Base-by-base conservation (phyloP, 208 protist genomes). In the Leishmania major region DNA sequence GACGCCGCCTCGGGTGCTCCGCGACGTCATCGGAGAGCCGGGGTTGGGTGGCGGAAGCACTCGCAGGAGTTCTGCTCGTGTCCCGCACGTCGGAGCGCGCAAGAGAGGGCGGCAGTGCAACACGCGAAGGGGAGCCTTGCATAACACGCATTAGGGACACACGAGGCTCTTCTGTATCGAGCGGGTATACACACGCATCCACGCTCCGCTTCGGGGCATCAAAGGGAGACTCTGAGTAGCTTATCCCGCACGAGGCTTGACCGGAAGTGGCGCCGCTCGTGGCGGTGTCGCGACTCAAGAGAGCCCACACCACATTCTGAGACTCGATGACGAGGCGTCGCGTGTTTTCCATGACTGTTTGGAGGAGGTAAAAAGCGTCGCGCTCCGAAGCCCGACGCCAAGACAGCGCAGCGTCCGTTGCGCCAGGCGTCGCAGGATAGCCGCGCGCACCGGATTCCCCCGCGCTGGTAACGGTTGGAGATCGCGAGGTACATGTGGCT, bases 281-380 rank as follows among this genome's bases (percentile, higher is more conserved):
- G 70, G 10, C 19, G 10, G 37, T 66, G 17, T 19, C 13, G 4
- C 15, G 62, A 43, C 53, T 49, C 43, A 81, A 25, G 37, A 70
- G 1, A 35, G 22, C n/a, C 40, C 49, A 60, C 10, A 85, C 51
- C 62, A 62, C 77, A 17, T 59, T 53, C 60, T 74, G 60, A 22
- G 51, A 82, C 6, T 62, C 31, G 6, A 37, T 55, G 17, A 75
- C 28, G 22, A 85, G 8, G 22, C 72, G 69, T n/a, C 74, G 77
- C 40, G 72, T 79, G 71, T 81, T 74, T 19, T 85, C 82, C 15
- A 81, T 55, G 2, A 57, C 75, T 5, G 59, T 75, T 17, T 81
- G 71, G 37, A 85, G 55, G 6, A 49, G 13, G 69, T 40, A 57
- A n/a, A 81, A 62, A 1, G 77, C 47, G 1, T 79, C 71, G 2